These are phyloP conservation scores for Polysphondylium violaceum DNA, from an alignment of 78 protist species.

Conservation along the genomic window DNA sequence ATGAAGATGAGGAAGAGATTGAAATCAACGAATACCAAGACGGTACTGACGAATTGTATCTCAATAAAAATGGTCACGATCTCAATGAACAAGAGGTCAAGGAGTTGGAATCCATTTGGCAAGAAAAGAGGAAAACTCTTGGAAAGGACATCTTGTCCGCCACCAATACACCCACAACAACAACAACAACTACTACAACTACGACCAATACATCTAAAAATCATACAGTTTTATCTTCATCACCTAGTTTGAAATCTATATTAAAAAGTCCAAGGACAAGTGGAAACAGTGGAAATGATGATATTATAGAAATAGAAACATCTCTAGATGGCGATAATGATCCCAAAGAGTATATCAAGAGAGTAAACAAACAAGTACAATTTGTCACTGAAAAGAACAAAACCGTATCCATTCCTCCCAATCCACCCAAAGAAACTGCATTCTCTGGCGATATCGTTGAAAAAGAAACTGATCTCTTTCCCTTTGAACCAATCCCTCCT, in stretches of 20 bases:
- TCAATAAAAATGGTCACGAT: slow-evolving; percentile 1
- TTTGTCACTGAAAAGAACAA: background rate
- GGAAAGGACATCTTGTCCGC: slow-evolving; percentile 10
- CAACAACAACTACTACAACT: background rate
- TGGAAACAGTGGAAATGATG: background rate
- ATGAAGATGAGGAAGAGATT: background rate
- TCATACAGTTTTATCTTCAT: background rate
- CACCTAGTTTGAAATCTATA: background rate
- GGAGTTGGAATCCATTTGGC: background rate
- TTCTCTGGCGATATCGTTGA: slow-evolving; percentile 55
- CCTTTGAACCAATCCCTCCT: slow-evolving; percentile 9
- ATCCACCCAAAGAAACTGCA: slow-evolving; percentile 47
- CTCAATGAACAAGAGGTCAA: slow-evolving; percentile 19
- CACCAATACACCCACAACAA: slow-evolving; percentile 2
- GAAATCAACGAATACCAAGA: slow-evolving; percentile 4
- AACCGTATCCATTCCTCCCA: background rate
- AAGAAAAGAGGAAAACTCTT: background rate
- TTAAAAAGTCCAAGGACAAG: background rate
- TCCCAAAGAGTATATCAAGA: slow-evolving; percentile 17
- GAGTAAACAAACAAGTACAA: slow-evolving; percentile 3
- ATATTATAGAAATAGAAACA: too few species aligned
- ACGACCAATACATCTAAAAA: slow-evolving; percentile 10
- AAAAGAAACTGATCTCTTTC: slow-evolving; percentile 30
- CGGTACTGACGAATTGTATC: background rate
- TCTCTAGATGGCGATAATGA: background rate